phyloP scores from a whole-genome alignment of 2,329 filamentous ascomycete genomes.

The Tolypocladium tundrense region DNA sequence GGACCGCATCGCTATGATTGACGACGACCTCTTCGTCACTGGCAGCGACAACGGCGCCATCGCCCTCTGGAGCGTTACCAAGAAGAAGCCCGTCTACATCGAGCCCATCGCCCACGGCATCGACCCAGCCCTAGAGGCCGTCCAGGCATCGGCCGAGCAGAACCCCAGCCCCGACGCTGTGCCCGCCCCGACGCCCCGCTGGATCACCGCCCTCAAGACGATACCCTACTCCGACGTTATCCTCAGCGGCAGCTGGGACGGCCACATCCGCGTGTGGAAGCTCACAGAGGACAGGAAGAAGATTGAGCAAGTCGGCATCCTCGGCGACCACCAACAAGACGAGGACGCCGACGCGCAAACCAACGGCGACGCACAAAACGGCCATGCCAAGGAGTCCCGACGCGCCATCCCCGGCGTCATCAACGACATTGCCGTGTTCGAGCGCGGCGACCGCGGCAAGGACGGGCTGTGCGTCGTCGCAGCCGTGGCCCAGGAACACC shows the following conservation, averaged over 20 bases:
- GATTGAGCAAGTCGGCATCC: slow-evolving; percentile 60
- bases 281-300: slow-evolving; percentile 73
- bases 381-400: slow-evolving; percentile 3
- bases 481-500: slow-evolving; percentile 79
- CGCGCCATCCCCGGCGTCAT: slow-evolving; percentile 59
- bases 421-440: slow-evolving; percentile 81
- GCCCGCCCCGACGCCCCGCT: slow-evolving; percentile 61
- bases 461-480: slow-evolving; percentile 74
- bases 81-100: slow-evolving; percentile 87
- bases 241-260: slow-evolving; percentile 86
- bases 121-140: slow-evolving; percentile 57
- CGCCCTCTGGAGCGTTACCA: slow-evolving; percentile 77
- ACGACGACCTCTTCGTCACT: slow-evolving; percentile 81
- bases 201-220: slow-evolving; percentile 80
- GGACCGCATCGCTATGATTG: slow-evolving; percentile 84
- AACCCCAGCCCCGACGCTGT: slow-evolving; percentile 50
- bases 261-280: slow-evolving; percentile 74
- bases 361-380: slow-evolving; percentile 13
- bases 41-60: slow-evolving; percentile 86
- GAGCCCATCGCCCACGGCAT: slow-evolving; percentile 75
- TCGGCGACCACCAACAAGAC: slow-evolving; percentile 34
- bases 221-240: slow-evolving; percentile 87
- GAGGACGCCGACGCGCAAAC: slow-evolving; percentile 15
- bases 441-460: slow-evolving; percentile 66
- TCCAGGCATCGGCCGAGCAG: slow-evolving; percentile 63